Base-by-base conservation (phyloP, 768 basidiomycete species). In the Boletus fagicola region DNA sequence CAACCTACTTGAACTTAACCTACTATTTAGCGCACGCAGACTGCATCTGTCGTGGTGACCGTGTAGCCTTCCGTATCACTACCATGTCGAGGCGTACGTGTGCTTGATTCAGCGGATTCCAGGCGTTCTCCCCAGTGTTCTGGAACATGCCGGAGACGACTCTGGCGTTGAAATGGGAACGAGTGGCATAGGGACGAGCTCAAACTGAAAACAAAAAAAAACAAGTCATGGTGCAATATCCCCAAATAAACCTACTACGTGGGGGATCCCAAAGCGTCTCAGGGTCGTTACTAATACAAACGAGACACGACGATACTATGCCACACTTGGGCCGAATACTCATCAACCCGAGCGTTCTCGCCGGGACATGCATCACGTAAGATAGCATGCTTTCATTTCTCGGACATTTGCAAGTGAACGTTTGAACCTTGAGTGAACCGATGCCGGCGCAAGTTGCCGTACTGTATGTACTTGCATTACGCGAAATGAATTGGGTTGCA, bases 401-500 rank as follows among this genome's bases (percentile, higher is more conserved):
- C 50, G 22, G 30, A 40, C 13, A 31, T 42, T 28, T 36, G 22
- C 52, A n/a, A n/a, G n/a, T n/a, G n/a, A n/a, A n/a, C n/a, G n/a
- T n/a, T n/a, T n/a, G n/a, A n/a, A n/a, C n/a, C n/a, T n/a, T n/a
- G n/a, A 44, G 31, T 31, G 22, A 26, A n/a, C 31, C n/a, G 9
- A 30, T 20, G 20, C 49, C 24, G 39, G 28, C 28, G 28, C 28
- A 28, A 28, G 4, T 26, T 28, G 6, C 18, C 30, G 30, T 36
- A 36, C 36, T 4, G n/a, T n/a, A n/a, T 7, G 8, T 18, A n/a
- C 28, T 28, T 28, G 28, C 6, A 28, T 28, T 43, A 49, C 39
- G 46, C 56, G 46, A 49, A 38, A 58, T 58, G 56, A 58, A 30
- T 36, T 28, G 12, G 39, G 18, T 5, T 33, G 22, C 24, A n/a